Evolutionary conservation across 768 basidiomycete species (phyloP).

Genomic region (Trametopsis cervina): DNA sequence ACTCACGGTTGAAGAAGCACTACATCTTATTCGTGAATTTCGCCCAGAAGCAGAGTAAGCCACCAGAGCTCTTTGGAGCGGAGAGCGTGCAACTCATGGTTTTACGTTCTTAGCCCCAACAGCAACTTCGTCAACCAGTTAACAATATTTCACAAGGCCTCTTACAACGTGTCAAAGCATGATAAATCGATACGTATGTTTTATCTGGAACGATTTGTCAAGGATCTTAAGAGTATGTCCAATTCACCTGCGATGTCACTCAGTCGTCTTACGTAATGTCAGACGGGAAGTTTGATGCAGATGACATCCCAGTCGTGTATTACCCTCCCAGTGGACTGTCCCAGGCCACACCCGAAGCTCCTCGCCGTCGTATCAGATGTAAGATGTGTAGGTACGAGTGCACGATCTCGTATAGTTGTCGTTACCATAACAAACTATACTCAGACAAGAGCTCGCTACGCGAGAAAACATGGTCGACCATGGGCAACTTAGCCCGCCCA

Average conservation of each 20-base stretch:
- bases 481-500: slow-evolving; percentile 66
- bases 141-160: slow-evolving; percentile 67
- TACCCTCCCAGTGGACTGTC: too few relatives aligned
- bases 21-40: slow-evolving; percentile 58
- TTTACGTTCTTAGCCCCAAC: slow-evolving; percentile 66
- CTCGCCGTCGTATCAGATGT: slow-evolving; percentile 71
- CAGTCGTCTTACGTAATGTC: slow-evolving; percentile 8
- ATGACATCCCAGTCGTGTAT: slow-evolving; percentile 63
- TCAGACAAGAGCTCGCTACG: slow-evolving; percentile 76
- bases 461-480: slow-evolving; percentile 95
- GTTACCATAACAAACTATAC: background rate
- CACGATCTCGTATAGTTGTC: background rate
- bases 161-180: slow-evolving; percentile 56
- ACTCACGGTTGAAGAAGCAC: slow-evolving; percentile 49
- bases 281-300: slow-evolving; percentile 81
- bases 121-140: slow-evolving; percentile 77
- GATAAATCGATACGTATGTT: slow-evolving; percentile 75
- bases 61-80: too few relatives aligned
- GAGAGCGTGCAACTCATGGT: too few relatives aligned
- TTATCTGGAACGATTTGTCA: slow-evolving; percentile 71
- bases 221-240: slow-evolving; percentile 72
- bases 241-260: slow-evolving; percentile 1
- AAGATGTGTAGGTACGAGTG: slow-evolving; percentile 76
- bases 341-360: too few relatives aligned
- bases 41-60: slow-evolving; percentile 70